phyloP scores from a whole-genome alignment of 257 asterid genomes.

The Solanum habrochaites region DNA sequence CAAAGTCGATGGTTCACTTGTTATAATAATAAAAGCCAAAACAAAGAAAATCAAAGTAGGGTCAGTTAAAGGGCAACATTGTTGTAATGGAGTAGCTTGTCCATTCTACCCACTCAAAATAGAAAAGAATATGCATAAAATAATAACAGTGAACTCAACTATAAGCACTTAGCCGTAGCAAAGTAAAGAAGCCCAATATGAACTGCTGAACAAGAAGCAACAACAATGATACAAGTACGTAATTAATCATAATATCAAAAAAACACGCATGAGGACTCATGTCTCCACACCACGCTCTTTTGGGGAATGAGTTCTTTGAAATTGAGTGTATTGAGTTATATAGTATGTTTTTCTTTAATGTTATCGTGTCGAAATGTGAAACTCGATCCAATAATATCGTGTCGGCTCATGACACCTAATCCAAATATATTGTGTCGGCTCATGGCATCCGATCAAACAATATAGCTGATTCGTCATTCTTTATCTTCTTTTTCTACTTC shows the following conservation, averaged over 20 bases:
- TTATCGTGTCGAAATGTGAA: neutral
- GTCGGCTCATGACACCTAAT: neutral
- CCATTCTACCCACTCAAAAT: neutral
- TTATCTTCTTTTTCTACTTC: neutral
- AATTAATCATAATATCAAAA: neutral
- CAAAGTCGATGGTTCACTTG: too few relatives aligned
- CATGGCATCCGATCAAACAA: neutral
- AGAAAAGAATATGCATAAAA: too few relatives aligned
- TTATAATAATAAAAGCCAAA: neutral
- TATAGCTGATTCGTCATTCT: neutral
- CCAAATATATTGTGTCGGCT: neutral
- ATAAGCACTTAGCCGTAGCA: too few relatives aligned
- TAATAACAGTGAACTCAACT: neutral
- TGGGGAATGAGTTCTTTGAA: neutral
- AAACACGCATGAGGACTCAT: neutral
- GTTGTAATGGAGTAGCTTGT: neutral
- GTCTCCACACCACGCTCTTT: neutral
- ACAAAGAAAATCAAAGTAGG: neutral
- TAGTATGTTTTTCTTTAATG: neutral
- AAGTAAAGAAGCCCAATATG: too few relatives aligned
- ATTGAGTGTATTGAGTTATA: neutral
- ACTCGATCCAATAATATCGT: too few relatives aligned
- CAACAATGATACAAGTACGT: neutral
- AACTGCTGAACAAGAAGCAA: neutral
- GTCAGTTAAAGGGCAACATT: neutral